phyloP scores from a whole-genome alignment of 148 eudicot genomes.

The Vaccinium darrowii region DNA sequence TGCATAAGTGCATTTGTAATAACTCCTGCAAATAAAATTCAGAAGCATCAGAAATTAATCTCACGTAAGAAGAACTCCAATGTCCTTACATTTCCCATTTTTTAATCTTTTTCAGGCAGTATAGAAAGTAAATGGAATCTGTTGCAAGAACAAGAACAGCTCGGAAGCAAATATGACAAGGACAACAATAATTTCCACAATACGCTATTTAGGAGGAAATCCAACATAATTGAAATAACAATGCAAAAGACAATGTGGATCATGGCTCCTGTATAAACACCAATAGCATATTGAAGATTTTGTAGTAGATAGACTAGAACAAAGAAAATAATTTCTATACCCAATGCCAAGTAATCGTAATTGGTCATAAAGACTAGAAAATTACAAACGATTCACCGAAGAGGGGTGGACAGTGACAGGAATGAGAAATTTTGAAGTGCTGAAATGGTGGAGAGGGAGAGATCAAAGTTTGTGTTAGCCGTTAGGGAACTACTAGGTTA shows the following conservation, averaged over 20 bases:
- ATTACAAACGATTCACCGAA: not conserved
- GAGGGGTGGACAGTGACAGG: not conserved
- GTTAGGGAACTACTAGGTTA: not conserved
- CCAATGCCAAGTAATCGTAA: no score
- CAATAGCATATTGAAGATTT: not conserved
- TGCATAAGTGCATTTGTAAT: conserved; percentile 71
- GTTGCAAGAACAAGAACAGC: not conserved
- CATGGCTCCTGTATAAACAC: not conserved
- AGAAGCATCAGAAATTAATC: conserved; percentile 8
- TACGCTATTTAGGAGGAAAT: not conserved
- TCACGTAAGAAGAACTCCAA: not conserved
- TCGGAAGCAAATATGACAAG: not conserved
- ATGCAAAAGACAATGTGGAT: not conserved
- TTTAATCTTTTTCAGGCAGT: not conserved
- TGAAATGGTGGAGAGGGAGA: not conserved
- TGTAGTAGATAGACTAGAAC: not conserved
- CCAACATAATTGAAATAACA: not conserved
- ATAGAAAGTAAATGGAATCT: not conserved
- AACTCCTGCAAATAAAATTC: conserved; percentile 56
- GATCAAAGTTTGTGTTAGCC: not conserved
- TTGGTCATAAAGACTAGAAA: not conserved
- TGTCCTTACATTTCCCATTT: not conserved
- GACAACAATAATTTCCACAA: not conserved
- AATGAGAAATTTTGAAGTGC: not conserved
- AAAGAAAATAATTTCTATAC: not conserved